phyloP scores from a whole-genome alignment of 805 yeast species.

The Candida insectalens region DNA sequence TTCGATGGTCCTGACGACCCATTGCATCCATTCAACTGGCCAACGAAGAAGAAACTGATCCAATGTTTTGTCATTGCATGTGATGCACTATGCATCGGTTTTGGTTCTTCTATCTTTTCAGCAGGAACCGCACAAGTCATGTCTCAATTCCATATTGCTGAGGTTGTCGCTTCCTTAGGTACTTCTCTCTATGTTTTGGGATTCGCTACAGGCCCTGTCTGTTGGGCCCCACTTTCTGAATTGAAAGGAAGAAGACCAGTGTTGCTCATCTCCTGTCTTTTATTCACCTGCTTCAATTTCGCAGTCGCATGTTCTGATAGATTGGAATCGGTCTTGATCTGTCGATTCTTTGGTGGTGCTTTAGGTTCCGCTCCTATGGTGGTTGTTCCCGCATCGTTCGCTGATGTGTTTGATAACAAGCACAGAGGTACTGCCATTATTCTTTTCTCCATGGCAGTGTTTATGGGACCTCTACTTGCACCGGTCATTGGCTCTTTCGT shows the following conservation, averaged over 20 bases:
- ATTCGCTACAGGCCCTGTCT: conserved; percentile 84
- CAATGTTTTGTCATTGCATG: conserved; percentile 38
- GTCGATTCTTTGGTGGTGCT: conserved; percentile 74
- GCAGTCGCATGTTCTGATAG: conserved; percentile 76
- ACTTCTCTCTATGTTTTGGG: conserved; percentile 83
- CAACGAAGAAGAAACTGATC: conserved; percentile 33
- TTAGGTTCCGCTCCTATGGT: conserved; percentile 81
- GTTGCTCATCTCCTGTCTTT: conserved; percentile 44
- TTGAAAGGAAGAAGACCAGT: conserved; percentile 58
- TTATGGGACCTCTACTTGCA: conserved; percentile 72
- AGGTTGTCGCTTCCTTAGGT: conserved; percentile 64
- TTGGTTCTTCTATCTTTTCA: conserved; percentile 82
- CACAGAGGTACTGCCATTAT: conserved; percentile 71
- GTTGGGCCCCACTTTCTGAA: conserved; percentile 89
- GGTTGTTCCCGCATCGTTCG: conserved; percentile 78
- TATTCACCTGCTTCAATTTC: conserved; percentile 51
- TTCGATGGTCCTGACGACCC: conserved; percentile 80
- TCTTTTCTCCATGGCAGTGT: conserved; percentile 62
- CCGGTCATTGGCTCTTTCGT: conserved; percentile 74
- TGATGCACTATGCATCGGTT: conserved; percentile 42
- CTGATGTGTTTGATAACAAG: conserved; percentile 63
- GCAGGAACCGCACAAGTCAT: conserved; percentile 43
- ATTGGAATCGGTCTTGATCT: conserved; percentile 64
- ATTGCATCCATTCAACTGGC: conserved; percentile 72
- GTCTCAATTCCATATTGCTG: conserved; percentile 47